These are phyloP conservation scores for Stentor coeruleus DNA, from an alignment of 73 alveolate species.

Conservation along the genomic window DNA sequence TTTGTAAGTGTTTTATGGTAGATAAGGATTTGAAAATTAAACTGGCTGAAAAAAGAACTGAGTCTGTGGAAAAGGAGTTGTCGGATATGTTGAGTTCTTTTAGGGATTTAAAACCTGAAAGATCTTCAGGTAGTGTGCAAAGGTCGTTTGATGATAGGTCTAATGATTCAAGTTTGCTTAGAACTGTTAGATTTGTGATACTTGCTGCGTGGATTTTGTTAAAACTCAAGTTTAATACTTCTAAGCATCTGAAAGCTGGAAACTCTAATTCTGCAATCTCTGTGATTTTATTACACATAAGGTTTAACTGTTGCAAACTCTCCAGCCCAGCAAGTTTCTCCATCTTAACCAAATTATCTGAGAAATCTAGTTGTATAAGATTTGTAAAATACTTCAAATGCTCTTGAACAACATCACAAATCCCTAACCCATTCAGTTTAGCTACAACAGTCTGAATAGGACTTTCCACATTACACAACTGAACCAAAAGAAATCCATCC, in stretches of 20 bases:
- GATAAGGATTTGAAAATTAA: constrained; percentile 38
- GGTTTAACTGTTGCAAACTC: constrained; percentile 48
- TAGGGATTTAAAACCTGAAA: constrained; percentile 28
- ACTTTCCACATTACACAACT: constrained; percentile 48
- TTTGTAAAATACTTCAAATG: constrained; percentile 61
- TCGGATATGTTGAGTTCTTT: constrained; percentile 50
- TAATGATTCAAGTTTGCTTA: constrained; percentile 35
- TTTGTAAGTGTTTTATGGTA: constrained; percentile 41
- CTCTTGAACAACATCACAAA: constrained; percentile 64
- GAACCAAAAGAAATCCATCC: constrained; percentile 59
- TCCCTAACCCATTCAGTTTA: constrained; percentile 47
- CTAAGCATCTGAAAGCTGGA: constrained; percentile 59
- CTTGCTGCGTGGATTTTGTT: constrained; percentile 49
- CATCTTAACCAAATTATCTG: constrained; percentile 51
- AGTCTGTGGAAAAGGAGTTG: constrained; percentile 47
- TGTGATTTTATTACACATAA: constrained; percentile 53
- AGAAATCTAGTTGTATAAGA: constrained; percentile 44
- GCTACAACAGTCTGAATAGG: constrained; percentile 69
- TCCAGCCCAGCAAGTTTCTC: constrained; percentile 52
- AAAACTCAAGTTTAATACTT: constrained; percentile 39
- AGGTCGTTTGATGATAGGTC: constrained; percentile 53
- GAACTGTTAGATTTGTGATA: constrained; percentile 28
- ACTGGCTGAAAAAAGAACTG: constrained; percentile 48
- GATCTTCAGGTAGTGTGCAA: constrained; percentile 60
- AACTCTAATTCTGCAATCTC: constrained; percentile 29